A percentile compares a stretch with the other conserved stretches of the same genome.
Conservation (phyloP, 2,329 filamentous ascomycete genomes). For the Juglanconis sp. region DNA sequence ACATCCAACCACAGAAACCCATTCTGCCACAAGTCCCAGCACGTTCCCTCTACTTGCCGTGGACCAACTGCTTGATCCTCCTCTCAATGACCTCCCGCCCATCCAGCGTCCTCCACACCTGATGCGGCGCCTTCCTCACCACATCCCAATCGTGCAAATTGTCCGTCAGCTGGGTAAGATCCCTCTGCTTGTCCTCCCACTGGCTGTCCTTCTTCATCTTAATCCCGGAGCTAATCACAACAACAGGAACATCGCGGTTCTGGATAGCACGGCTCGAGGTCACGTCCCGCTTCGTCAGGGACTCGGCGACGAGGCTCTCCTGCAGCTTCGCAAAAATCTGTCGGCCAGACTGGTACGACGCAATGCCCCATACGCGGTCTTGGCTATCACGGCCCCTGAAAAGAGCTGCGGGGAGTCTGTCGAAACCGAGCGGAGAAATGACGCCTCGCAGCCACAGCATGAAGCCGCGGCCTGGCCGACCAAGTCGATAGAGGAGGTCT, state of each 20-base stretch:
- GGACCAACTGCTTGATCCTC: conserved; percentile 67
- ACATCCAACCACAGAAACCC: not conserved
- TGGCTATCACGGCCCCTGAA: conserved; percentile 76
- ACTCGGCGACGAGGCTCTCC: conserved; percentile 83
- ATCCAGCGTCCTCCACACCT: conserved; percentile 76
- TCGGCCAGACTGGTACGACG: conserved; percentile 76
- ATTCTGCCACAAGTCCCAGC: not conserved
- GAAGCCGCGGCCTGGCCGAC: conserved; percentile 70
- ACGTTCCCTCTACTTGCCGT: conserved; percentile 18
- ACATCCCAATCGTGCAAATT: conserved; percentile 83
- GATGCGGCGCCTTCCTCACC: conserved; percentile 77
- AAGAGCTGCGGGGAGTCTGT: conserved; percentile 74
- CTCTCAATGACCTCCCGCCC: conserved; percentile 76
- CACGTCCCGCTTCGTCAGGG: conserved; percentile 81
- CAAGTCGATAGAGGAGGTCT: conserved; percentile 70
- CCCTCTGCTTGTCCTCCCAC: conserved; percentile 84
- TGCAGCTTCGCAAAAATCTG: conserved; percentile 88
- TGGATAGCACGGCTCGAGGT: conserved; percentile 77
- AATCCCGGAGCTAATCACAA: conserved; percentile 78
- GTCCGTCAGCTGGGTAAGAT: conserved; percentile 75
- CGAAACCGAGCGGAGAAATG: conserved; percentile 81
- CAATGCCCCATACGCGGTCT: conserved; percentile 80
- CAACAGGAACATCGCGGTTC: conserved; percentile 68
- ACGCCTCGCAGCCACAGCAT: conserved; percentile 81
- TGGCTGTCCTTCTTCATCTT: conserved; percentile 61